phyloP scores from a whole-genome alignment of 2,329 filamentous ascomycete species.

The Aplosporella prunicola region DNA sequence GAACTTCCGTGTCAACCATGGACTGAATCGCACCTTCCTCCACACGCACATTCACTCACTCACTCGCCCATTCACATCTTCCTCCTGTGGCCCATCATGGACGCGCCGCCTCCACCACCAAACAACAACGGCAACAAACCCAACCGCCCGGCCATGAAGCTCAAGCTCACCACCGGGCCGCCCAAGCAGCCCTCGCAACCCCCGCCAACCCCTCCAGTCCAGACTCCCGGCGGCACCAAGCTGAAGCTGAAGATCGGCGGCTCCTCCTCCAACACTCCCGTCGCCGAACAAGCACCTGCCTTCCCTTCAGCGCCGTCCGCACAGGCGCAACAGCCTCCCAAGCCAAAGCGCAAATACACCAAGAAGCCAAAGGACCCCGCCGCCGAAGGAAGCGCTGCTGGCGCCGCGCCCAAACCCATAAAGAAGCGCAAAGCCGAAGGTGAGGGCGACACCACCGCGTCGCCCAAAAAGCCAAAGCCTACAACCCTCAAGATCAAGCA shows the following conservation, averaged over 20 bases:
- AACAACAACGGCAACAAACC: too few relatives aligned
- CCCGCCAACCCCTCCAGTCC: background rate
- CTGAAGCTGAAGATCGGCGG: constrained; percentile 34
- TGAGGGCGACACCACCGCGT: constrained; percentile 19
- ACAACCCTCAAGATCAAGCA: constrained; percentile 8
- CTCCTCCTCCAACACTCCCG: constrained; percentile 16
- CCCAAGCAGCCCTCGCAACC: background rate
- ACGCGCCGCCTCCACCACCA: too few relatives aligned
- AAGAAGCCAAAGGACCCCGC: constrained; percentile 27
- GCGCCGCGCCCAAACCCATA: constrained; percentile 19
- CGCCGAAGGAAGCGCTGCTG: constrained; percentile 21
- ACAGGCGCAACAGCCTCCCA: constrained; percentile 15
- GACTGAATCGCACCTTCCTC: too few relatives aligned
- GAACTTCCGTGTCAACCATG: too few relatives aligned
- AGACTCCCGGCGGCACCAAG: constrained; percentile 16
- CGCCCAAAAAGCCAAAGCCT: constrained; percentile 18
- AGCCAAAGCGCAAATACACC: constrained; percentile 35
- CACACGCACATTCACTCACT: too few relatives aligned
- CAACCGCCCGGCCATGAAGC: constrained; percentile 17
- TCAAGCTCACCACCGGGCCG: constrained; percentile 16
- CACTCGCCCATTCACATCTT: too few relatives aligned
- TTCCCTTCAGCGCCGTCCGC: constrained; percentile 30
- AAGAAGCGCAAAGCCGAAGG: constrained; percentile 31
- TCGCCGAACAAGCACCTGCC: constrained; percentile 20
- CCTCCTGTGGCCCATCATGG: too few relatives aligned